Conservation (phyloP, 2,329 filamentous ascomycete genomes). For the Ceratocystis lukuohia region DNA sequence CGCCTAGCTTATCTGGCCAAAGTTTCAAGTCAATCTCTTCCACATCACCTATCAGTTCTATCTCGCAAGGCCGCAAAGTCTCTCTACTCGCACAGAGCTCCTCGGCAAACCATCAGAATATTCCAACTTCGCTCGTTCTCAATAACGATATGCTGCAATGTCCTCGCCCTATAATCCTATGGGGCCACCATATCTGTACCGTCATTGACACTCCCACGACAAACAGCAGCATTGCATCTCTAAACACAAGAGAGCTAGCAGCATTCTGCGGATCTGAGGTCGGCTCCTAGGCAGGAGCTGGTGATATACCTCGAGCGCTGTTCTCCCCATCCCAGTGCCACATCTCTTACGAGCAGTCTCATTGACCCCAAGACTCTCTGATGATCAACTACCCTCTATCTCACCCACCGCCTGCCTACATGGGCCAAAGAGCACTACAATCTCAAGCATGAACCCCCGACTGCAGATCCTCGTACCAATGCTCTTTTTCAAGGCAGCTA, state of each 20-base stretch:
- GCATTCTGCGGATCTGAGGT: conserved; percentile 14
- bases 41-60: conserved; percentile 18
- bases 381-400: background rate
- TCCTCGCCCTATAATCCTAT: background rate
- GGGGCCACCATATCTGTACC: background rate
- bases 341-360: background rate
- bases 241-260: no score
- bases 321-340: background rate
- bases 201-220: background rate
- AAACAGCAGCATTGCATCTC: no score
- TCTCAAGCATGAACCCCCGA: background rate
- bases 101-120: background rate
- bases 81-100: background rate
- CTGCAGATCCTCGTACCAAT: background rate
- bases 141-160: background rate
- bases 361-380: background rate
- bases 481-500: background rate
- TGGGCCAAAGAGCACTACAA: background rate
- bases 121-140: background rate
- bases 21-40: conserved; percentile 2
- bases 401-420: background rate
- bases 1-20: conserved; percentile 16
- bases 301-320: no score
- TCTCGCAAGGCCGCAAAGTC: conserved; percentile 16
- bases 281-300: background rate